A percentile compares a stretch with the other conserved stretches of the same genome.
phyloP scores from a whole-genome alignment of 805 yeast species.

The Wickerhamomyces strasburgensis region DNA sequence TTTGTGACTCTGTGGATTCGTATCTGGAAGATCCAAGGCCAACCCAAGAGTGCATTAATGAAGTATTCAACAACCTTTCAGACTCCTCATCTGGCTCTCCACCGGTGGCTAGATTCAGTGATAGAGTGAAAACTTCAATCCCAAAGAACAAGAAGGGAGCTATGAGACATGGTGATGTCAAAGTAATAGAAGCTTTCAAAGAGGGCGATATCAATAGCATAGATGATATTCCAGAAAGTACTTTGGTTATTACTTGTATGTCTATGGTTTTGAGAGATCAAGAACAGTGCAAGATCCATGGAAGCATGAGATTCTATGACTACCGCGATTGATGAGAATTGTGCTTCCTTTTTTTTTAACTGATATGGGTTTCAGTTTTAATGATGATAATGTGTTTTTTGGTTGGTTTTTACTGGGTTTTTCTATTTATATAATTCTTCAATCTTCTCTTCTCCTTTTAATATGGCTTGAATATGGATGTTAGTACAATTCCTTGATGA shows the following conservation, averaged over 20 bases:
- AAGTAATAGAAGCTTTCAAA: constrained; percentile 17
- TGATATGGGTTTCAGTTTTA: not conserved
- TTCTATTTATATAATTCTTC: too few species aligned
- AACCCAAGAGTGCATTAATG: not conserved
- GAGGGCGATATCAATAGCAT: constrained; percentile 10
- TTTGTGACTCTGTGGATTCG: constrained; percentile 17
- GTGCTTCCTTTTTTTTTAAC: constrained; percentile 4
- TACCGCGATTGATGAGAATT: too few species aligned
- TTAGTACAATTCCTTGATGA: too few species aligned
- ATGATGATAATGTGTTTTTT: not conserved
- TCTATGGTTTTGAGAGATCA: constrained; percentile 23
- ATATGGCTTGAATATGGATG: too few species aligned
- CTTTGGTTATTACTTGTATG: constrained; percentile 22
- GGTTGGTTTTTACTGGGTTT: too few species aligned
- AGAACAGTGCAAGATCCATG: constrained; percentile 19
- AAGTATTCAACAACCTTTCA: not conserved
- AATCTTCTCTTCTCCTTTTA: too few species aligned
- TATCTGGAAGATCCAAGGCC: constrained; percentile 7
- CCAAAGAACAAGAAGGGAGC: constrained; percentile 9
- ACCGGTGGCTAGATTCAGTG: constrained; percentile 22
- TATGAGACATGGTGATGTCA: constrained; percentile 17
- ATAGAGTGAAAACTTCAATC: constrained; percentile 10
- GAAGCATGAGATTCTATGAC: constrained; percentile 20
- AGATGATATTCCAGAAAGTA: constrained; percentile 14
- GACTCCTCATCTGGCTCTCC: constrained; percentile 11